Percentiles rank a stretch among this genome's conserved stretches.
These are phyloP conservation scores for Crithidia thermophila DNA, from an alignment of 208 protist genomes.

Conservation along the genomic window DNA sequence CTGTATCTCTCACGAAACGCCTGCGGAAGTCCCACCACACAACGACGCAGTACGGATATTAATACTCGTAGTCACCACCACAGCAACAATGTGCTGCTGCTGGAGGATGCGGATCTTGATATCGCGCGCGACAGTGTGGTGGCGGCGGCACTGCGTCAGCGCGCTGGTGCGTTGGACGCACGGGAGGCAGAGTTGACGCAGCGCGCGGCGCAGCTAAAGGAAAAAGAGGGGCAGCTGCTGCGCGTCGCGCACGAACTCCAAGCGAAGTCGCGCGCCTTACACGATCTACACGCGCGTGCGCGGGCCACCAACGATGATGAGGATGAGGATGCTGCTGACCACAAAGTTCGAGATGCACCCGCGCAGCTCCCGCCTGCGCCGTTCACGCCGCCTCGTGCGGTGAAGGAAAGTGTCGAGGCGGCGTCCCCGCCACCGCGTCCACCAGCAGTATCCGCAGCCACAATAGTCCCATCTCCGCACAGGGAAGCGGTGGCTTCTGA, in stretches of 20 bases:
- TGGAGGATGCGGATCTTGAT: neutral
- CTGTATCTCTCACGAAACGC: too few relatives aligned
- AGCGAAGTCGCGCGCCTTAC: conserved; percentile 33
- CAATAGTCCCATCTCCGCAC: too few relatives aligned
- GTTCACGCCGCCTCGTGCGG: neutral
- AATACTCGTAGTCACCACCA: too few relatives aligned
- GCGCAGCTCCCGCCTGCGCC: conserved; percentile 1
- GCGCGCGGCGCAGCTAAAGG: conserved; percentile 30
- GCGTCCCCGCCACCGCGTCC: neutral
- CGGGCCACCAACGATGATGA: neutral
- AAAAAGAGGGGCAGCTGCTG: conserved; percentile 48
- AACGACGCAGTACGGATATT: too few relatives aligned
- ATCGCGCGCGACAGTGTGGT: neutral
- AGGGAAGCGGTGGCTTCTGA: too few relatives aligned
- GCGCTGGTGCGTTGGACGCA: conserved; percentile 1
- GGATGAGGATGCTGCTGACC: neutral
- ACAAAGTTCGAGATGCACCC: neutral
- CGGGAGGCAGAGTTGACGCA: conserved; percentile 32
- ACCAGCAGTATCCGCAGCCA: neutral
- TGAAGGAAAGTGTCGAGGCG: neutral
- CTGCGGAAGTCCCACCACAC: too few relatives aligned
- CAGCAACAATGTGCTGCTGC: too few relatives aligned
- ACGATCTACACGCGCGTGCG: conserved; percentile 16
- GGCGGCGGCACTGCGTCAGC: neutral
- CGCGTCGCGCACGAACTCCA: conserved; percentile 37